phyloP scores from a whole-genome alignment of 306 rosid genomes.

The Fragaria ananassa region DNA sequence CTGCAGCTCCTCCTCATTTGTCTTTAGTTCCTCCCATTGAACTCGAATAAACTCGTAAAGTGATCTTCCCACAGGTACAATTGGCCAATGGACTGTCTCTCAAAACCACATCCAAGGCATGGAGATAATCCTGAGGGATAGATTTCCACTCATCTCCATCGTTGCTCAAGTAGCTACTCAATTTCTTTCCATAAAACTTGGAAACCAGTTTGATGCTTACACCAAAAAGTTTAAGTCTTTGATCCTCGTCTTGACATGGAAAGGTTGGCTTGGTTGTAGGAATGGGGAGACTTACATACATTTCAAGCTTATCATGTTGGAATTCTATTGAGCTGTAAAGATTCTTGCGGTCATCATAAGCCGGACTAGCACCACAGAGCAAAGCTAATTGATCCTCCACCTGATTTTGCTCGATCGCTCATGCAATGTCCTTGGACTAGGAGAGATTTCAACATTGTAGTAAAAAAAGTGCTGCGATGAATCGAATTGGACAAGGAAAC shows the following conservation, averaged over 20 bases:
- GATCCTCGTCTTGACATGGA: constrained; percentile 42
- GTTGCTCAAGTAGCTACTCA: constrained; percentile 64
- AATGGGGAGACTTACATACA: constrained; percentile 71
- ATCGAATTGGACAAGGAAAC: constrained; percentile 76
- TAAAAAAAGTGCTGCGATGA: constrained; percentile 67
- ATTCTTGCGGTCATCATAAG: constrained; percentile 87
- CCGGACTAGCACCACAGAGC: constrained; percentile 72
- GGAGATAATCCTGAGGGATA: constrained; percentile 93
- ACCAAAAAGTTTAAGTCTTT: constrained; percentile 59
- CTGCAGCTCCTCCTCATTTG: constrained; percentile 91
- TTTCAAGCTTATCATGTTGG: constrained; percentile 75
- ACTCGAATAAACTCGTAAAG: constrained; percentile 44
- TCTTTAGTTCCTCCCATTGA: constrained; percentile 84
- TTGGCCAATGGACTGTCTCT: constrained; percentile 84
- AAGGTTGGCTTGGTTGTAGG: constrained; percentile 39
- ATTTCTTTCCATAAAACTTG: constrained; percentile 66
- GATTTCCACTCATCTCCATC: constrained; percentile 84
- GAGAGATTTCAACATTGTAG: constrained; percentile 90
- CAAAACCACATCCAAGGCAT: constrained; percentile 88
- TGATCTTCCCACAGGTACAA: constrained; percentile 81
- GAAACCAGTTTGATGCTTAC: constrained; percentile 78
- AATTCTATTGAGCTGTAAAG: constrained; percentile 82
- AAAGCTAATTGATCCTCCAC: constrained; percentile 51
- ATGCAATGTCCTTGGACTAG: constrained; percentile 72
- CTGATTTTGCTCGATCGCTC: constrained; percentile 70